phyloP scores from a whole-genome alignment of 257 asterid species.

The Penstemon barbatus region DNA sequence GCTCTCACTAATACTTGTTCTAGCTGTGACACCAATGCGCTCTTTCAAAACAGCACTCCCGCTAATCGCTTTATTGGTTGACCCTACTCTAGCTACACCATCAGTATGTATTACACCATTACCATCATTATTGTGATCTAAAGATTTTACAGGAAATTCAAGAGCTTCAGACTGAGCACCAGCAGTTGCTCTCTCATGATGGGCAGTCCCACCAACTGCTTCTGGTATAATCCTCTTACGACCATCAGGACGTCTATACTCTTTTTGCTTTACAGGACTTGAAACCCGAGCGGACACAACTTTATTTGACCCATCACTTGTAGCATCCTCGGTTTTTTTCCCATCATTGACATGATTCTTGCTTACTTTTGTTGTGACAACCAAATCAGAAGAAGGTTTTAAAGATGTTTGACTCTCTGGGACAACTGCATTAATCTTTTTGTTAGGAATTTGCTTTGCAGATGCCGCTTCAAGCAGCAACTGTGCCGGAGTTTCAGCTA shows the following conservation, averaged over 20 bases:
- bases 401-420: conserved; percentile 44
- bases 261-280: conserved; percentile 92
- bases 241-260: conserved; percentile 93
- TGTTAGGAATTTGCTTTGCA: conserved; percentile 54
- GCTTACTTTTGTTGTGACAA: conserved; percentile 34
- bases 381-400: conserved; percentile 50
- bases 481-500: conserved; percentile 94
- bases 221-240: conserved; percentile 98
- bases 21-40: conserved; percentile 68
- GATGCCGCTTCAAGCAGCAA: conserved; percentile 87
- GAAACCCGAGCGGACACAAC: conserved; percentile 50
- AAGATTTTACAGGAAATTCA: conserved; percentile 48
- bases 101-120: conserved; percentile 42
- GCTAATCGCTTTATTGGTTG: conserved; percentile 44
- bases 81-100: conserved; percentile 47
- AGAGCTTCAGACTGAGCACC: conserved; percentile 45
- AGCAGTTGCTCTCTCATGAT: conserved; percentile 48
- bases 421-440: conserved; percentile 38
- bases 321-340: conserved; percentile 51
- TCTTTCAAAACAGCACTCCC: conserved; percentile 56
- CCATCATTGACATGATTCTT: conserved; percentile 48
- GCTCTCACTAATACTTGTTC: conserved; percentile 77
- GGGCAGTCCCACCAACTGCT: conserved; percentile 82
- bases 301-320: conserved; percentile 50
- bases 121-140: conserved; percentile 43